These are phyloP conservation scores for Kregervanrija pseudodelftensis DNA, from an alignment of 805 yeast genomes.

Conservation along the genomic window DNA sequence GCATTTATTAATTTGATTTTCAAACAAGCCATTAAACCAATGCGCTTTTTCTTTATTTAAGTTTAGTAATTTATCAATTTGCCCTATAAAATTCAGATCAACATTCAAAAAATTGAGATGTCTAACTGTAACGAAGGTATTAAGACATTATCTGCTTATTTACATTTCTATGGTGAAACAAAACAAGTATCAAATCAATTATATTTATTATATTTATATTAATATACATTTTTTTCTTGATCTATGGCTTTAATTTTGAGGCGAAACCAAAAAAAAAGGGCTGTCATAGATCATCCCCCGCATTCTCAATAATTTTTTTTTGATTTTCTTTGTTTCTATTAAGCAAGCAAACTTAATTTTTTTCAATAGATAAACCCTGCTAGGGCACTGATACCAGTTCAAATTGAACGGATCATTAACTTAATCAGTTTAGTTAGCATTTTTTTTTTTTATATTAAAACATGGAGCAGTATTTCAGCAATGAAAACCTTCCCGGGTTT, in stretches of 20 bases:
- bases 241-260: not conserved
- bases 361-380: too few species aligned
- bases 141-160: slow-evolving; percentile 87
- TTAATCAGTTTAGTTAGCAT: too few species aligned
- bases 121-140: slow-evolving; percentile 89
- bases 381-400: too few species aligned
- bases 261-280: not conserved
- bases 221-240: not conserved
- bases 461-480: slow-evolving; percentile 18
- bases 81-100: slow-evolving; percentile 8
- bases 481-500: slow-evolving; percentile 17
- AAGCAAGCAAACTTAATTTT: too few species aligned
- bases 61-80: slow-evolving; percentile 2
- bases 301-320: too few species aligned
- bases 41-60: too few species aligned
- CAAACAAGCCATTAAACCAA: too few species aligned
- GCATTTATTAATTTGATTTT: too few species aligned
- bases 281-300: too few species aligned
- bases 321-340: too few species aligned
- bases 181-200: slow-evolving; percentile 2
- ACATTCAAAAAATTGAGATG: slow-evolving; percentile 70
- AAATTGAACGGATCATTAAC: too few species aligned
- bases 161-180: slow-evolving; percentile 63
- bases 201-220: not conserved
- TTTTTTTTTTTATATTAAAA: not conserved